A percentile compares a stretch with the other conserved stretches of the same genome.
phyloP scores from a whole-genome alignment of 345 rosid species.

The Lepidium africanum region DNA sequence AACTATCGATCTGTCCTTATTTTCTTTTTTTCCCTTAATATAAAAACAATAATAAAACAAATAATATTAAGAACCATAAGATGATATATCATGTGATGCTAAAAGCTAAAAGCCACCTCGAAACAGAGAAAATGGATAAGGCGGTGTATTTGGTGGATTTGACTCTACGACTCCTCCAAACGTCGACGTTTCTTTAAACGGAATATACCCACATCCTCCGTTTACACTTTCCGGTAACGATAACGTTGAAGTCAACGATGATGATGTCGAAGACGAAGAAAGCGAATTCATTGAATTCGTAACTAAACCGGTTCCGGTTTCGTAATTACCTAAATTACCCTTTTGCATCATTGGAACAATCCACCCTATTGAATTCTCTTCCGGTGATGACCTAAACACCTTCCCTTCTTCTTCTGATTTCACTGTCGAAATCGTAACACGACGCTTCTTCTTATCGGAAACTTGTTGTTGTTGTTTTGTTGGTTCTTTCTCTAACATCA shows the following conservation, averaged over 20 bases:
- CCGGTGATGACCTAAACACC: conserved; percentile 36
- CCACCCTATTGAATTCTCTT: conserved; percentile 29
- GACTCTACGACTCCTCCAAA: conserved; percentile 36
- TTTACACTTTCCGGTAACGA: conserved; percentile 24
- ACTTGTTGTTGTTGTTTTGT: conserved; percentile 15
- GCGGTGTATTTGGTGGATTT: conserved; percentile 35
- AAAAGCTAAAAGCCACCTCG: conserved; percentile 60
- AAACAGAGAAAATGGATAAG: conserved; percentile 78
- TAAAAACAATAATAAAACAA: neutral
- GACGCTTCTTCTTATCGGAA: conserved; percentile 42
- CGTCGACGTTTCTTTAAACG: conserved; percentile 18
- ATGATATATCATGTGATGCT: conserved; percentile 29
- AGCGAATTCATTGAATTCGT: neutral
- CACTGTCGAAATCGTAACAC: conserved; percentile 35
- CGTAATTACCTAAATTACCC: conserved; percentile 14
- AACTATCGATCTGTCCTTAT: conserved; percentile 10
- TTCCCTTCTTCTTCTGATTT: conserved; percentile 40
- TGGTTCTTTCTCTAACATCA: conserved; percentile 50
- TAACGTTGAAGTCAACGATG: conserved; percentile 19
- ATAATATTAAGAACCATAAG: conserved; percentile 13
- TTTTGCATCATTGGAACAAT: conserved; percentile 2
- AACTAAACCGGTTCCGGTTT: neutral
- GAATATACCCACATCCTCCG: conserved; percentile 13
- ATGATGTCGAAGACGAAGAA: neutral
- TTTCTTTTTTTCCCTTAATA: neutral